These are phyloP conservation scores for Fusarium nodosum DNA, from an alignment of 2,329 filamentous ascomycete genomes.

Conservation along the genomic window DNA sequence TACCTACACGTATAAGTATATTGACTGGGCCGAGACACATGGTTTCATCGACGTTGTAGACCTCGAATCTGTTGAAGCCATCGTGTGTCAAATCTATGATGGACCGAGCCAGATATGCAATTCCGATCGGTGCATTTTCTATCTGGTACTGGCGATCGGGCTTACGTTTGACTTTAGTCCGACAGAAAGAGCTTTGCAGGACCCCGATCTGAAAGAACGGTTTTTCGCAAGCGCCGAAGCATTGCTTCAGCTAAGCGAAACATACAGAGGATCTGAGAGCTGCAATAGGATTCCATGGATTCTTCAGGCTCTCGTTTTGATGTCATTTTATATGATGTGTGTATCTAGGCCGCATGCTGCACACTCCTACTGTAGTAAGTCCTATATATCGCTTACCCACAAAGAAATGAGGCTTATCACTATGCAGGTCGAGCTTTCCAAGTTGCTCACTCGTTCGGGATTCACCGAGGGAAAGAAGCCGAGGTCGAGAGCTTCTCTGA, in stretches of 20 bases:
- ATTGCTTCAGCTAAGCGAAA: conserved; percentile 56
- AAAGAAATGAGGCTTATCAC: conserved; percentile 20
- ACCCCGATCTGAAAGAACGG: conserved; percentile 68
- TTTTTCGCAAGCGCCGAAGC: conserved; percentile 73
- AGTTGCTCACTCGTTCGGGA: conserved; percentile 71
- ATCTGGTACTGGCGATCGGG: conserved; percentile 74
- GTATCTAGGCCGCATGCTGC: conserved; percentile 73
- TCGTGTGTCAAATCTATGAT: conserved; percentile 60
- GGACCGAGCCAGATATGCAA: conserved; percentile 56
- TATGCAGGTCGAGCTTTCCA: conserved; percentile 71
- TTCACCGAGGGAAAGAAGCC: conserved; percentile 70
- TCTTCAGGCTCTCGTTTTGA: conserved; percentile 72
- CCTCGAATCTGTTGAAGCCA: conserved; percentile 66
- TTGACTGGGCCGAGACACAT: conserved; percentile 61
- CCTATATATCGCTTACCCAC: not conserved
- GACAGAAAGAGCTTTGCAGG: conserved; percentile 64
- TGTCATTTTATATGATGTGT: conserved; percentile 74
- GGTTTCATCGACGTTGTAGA: conserved; percentile 73
- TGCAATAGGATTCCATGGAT: conserved; percentile 76
- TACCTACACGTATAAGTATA: too few species aligned
- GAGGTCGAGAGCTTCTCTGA: conserved; percentile 63
- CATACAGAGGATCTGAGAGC: not conserved
- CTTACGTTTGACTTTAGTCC: conserved; percentile 68
- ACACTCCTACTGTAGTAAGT: conserved; percentile 70
- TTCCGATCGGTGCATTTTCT: conserved; percentile 70